phyloP scores from a whole-genome alignment of 495 filamentous ascomycete species.

The Podospora pseudopauciseta region DNA sequence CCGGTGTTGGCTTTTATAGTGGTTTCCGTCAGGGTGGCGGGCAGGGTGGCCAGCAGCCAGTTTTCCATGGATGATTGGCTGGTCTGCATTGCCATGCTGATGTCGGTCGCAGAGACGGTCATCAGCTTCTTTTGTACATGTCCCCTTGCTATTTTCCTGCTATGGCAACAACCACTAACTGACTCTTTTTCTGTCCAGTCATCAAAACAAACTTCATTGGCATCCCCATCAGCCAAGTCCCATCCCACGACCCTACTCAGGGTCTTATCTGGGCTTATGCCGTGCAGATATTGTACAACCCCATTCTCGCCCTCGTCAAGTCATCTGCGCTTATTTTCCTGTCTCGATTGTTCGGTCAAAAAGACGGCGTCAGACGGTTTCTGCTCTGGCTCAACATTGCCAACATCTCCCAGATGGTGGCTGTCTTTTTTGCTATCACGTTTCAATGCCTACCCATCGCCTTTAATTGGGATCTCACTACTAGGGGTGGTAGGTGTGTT shows the following conservation, averaged over 20 bases:
- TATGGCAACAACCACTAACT: conserved; percentile 11
- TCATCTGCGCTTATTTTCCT: conserved; percentile 58
- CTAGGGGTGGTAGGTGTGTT: conserved; percentile 45
- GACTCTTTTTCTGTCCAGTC: conserved; percentile 16
- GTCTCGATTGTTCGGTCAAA: conserved; percentile 46
- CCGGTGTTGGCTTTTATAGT: conserved; percentile 44
- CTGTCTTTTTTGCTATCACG: conserved; percentile 54
- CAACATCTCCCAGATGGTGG: conserved; percentile 51
- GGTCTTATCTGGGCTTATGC: conserved; percentile 49
- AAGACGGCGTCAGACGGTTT: conserved; percentile 41
- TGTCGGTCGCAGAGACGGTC: conserved; percentile 42
- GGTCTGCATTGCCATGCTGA: conserved; percentile 43
- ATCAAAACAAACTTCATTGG: conserved; percentile 54
- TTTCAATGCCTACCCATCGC: conserved; percentile 54
- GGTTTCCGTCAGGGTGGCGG: conserved; percentile 41
- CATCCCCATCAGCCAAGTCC: conserved; percentile 45
- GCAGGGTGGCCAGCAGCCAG: conserved; percentile 35
- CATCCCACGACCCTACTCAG: conserved; percentile 39
- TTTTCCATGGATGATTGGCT: conserved; percentile 45
- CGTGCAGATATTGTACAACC: conserved; percentile 62
- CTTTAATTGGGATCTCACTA: conserved; percentile 46
- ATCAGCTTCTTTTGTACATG: conserved; percentile 45
- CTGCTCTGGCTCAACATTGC: conserved; percentile 49
- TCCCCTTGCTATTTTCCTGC: not conserved
- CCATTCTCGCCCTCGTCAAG: conserved; percentile 59